Evolutionary conservation across 2,329 filamentous ascomycete genomes (phyloP), one percentile per base, ranked within the genome.

Genomic region (Thelonectria rubi): DNA sequence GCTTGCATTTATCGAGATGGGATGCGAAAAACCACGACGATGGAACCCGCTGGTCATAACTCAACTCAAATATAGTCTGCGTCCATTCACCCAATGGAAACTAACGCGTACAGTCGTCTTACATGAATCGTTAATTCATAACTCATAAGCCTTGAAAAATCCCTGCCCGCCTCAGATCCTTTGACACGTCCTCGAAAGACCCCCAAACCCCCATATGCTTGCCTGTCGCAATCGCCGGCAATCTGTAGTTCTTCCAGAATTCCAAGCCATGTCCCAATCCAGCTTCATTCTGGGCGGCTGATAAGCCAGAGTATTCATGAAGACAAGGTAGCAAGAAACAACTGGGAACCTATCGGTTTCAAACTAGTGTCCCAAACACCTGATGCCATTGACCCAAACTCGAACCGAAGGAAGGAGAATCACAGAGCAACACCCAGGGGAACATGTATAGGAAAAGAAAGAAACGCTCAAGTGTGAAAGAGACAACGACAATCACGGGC

Each of bases 181-280:
- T 45, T 20, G 17, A 12, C 17, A 40, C 40, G 24, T 21, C 20
- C 42, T 21, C 14, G 42, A 20, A 24, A 45, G n/a, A 18, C 20
- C 17, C 42, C 42, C 18, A 11, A 17, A 20, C 5, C 40, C 12
- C 7, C 10, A 21, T 26, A 30, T 47, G 15, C 42, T 14, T 46
- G 18, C 21, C 21, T 24, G 8, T 3, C 20, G 15, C 20, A 24
- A 15, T 18, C 20, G 9, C n/a, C 26, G 17, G 15, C 43, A 37
- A 20, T 32, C 21, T 55, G 45, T 42, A 39, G n/a, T 48, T 42
- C 43, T 49, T 55, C 53, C 53, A 47, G 45, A 55, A 42, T 32
- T n/a, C 24, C 24, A 26, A 39, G 20, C n/a, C 18, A 24, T 48
- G 18, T 17, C 15, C 21, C 43, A 37, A 40, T 26, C 34, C 20